Conservation (phyloP, 2,329 filamentous ascomycete genomes). For the Drechslera avenae region DNA sequence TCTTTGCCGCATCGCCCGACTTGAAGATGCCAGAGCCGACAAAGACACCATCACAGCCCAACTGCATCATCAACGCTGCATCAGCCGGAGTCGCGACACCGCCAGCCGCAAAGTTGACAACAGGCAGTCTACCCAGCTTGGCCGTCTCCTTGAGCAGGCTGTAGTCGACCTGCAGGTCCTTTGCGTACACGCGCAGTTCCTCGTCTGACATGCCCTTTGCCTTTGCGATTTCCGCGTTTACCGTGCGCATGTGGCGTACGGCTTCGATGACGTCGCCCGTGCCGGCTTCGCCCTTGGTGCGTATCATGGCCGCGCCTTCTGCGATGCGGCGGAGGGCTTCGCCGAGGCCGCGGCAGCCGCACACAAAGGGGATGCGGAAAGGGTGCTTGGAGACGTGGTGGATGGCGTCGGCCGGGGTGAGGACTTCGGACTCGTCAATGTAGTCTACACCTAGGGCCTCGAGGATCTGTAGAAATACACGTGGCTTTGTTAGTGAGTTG, state of each 20-base stretch:
- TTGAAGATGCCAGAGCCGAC: conserved; percentile 98
- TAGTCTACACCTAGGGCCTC: conserved; percentile 95
- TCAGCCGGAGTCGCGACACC: conserved; percentile 99
- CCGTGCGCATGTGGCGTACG: conserved; percentile 91
- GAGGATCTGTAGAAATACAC: conserved; percentile 69
- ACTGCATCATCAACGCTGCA: conserved; percentile 98
- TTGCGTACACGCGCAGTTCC: conserved; percentile 77
- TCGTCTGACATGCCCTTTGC: conserved; percentile 70
- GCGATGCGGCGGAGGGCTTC: conserved; percentile 89
- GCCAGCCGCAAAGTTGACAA: conserved; percentile 98
- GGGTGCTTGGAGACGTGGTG: conserved; percentile 89
- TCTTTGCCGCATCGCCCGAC: conserved; percentile 84
- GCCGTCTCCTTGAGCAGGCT: conserved; percentile 84
- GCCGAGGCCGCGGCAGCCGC: conserved; percentile 90
- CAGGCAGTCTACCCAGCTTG: conserved; percentile 83
- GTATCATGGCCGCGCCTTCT: conserved; percentile 97
- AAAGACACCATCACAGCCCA: conserved; percentile 97
- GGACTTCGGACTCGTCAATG: conserved; percentile 96
- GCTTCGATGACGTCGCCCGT: conserved; percentile 97
- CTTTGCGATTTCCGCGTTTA: conserved; percentile 79
- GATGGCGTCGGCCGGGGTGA: conserved; percentile 88
- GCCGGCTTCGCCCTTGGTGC: conserved; percentile 97
- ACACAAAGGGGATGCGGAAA: conserved; percentile 90
- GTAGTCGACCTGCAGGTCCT: conserved; percentile 79
- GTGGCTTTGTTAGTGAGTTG: no score